These are phyloP conservation scores for Chrysanthemum makinoi DNA, from an alignment of 129 eudicot species.

Conservation along the genomic window DNA sequence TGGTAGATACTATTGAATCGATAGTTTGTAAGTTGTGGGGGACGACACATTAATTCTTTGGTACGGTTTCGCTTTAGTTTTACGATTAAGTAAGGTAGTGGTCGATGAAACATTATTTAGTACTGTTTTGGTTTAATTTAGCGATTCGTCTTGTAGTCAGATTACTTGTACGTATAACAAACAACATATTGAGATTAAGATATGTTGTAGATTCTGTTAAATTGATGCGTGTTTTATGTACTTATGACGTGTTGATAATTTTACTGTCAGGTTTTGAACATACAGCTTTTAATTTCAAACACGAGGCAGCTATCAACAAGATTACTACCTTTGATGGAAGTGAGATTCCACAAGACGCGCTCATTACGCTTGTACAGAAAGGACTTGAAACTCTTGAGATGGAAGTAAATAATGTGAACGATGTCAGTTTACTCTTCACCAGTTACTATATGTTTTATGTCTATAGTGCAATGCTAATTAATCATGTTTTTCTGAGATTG, in stretches of 20 bases:
- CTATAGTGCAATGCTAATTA: constrained; percentile 16
- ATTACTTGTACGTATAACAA: background rate
- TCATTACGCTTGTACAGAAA: constrained; percentile 49
- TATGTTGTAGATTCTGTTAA: background rate
- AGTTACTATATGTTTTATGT: constrained; percentile 4
- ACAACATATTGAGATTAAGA: background rate
- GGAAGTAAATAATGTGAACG: constrained; percentile 58
- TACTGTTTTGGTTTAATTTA: background rate
- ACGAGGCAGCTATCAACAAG: constrained; percentile 52
- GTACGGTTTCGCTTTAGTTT: too few relatives aligned
- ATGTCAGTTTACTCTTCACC: constrained; percentile 39
- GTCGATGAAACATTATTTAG: too few relatives aligned
- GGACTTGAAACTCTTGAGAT: constrained; percentile 58
- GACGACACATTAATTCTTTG: too few relatives aligned
- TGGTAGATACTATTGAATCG: too few relatives aligned
- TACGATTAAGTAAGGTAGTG: background rate
- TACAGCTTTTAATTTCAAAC: constrained; percentile 51
- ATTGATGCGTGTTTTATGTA: constrained; percentile 6
- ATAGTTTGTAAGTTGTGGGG: too few relatives aligned
- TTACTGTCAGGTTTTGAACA: constrained; percentile 53
- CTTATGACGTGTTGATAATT: constrained; percentile 15
- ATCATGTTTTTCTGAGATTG: constrained; percentile 11
- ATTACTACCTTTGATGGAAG: constrained; percentile 36
- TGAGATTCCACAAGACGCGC: constrained; percentile 57
- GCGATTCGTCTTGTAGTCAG: background rate